These are phyloP conservation scores for Aspergillus sp. DNA, from an alignment of 2,329 filamentous ascomycete genomes.

Conservation along the genomic window DNA sequence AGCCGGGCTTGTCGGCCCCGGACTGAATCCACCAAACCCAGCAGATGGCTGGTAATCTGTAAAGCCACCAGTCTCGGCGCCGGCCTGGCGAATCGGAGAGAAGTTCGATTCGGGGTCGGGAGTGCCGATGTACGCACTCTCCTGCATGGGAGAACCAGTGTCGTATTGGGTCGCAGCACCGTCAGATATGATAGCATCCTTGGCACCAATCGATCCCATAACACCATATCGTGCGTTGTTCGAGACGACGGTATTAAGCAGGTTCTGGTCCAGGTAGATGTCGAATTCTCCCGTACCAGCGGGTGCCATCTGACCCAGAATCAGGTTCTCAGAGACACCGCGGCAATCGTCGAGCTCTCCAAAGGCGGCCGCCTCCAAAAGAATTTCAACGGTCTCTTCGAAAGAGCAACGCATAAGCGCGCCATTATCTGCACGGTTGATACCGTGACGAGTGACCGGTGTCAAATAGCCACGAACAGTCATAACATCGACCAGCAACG, in stretches of 20 bases:
- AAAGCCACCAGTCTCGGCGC: slow-evolving; percentile 52
- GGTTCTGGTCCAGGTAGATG: slow-evolving; percentile 83
- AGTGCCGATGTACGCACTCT: slow-evolving; percentile 57
- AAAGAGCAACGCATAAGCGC: slow-evolving; percentile 99
- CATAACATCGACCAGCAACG: slow-evolving; percentile 94
- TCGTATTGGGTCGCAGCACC: slow-evolving; percentile 95
- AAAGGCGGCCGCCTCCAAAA: slow-evolving; percentile 87
- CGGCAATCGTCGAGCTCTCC: slow-evolving; percentile 97
- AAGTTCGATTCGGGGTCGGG: slow-evolving; percentile 55
- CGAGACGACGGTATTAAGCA: slow-evolving; percentile 90
- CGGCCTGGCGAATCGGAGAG: slow-evolving; percentile 69
- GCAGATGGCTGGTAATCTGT: slow-evolving; percentile 62
- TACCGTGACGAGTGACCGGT: slow-evolving; percentile 94
- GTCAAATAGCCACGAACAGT: slow-evolving; percentile 90
- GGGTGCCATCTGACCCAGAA: slow-evolving; percentile 93
- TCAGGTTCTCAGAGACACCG: slow-evolving; percentile 97
- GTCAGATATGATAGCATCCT: slow-evolving; percentile 63
- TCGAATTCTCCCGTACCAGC: slow-evolving; percentile 97
- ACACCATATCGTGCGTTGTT: slow-evolving; percentile 83
- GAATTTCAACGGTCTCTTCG: slow-evolving; percentile 97
- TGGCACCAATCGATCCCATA: slow-evolving; percentile 70
- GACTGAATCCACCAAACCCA: slow-evolving; percentile 59
- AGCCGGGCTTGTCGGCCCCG: slow-evolving; percentile 59
- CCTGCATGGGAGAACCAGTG: slow-evolving; percentile 56
- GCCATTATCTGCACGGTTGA: slow-evolving; percentile 96